phyloP scores from a whole-genome alignment of 495 filamentous ascomycete genomes.

The Evansstolkia leycettana region DNA sequence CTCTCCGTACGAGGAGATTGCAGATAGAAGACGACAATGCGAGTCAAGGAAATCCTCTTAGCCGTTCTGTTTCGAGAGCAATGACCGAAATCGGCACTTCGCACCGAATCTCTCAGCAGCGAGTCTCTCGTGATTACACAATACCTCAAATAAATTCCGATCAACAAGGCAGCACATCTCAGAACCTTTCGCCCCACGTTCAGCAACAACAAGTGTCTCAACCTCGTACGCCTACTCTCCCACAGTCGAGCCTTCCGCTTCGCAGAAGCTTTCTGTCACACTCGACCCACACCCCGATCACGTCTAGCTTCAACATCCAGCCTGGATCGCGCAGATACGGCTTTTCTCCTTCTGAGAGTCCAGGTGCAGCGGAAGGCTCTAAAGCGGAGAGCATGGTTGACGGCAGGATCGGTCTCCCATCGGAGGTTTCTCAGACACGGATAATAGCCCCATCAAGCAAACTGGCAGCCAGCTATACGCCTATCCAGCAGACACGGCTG shows the following conservation, averaged over 20 bases:
- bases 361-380: constrained; percentile 8
- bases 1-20: constrained; percentile 22
- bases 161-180: constrained; percentile 7
- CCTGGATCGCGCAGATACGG: constrained; percentile 37
- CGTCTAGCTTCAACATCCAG: constrained; percentile 31
- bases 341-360: constrained; percentile 15
- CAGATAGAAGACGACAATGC: constrained; percentile 21
- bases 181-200: constrained; percentile 6
- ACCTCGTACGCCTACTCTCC: constrained; percentile 29
- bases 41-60: constrained; percentile 11
- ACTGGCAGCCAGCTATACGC: constrained; percentile 29
- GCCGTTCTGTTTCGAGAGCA: constrained; percentile 26
- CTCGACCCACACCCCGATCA: constrained; percentile 24
- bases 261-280: constrained; percentile 33
- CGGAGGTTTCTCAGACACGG: constrained; percentile 20
- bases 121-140: constrained; percentile 25
- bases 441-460: constrained; percentile 28
- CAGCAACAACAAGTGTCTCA: constrained; percentile 11
- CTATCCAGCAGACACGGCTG: constrained; percentile 26
- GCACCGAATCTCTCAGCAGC: background rate
- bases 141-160: constrained; percentile 15
- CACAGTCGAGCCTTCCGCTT: constrained; percentile 23
- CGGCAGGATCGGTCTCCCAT: constrained; percentile 9
- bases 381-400: constrained; percentile 9
- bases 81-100: constrained; percentile 23